Base-by-base conservation (phyloP, 176 grass and related monocot species). In the Triticum urartu region DNA sequence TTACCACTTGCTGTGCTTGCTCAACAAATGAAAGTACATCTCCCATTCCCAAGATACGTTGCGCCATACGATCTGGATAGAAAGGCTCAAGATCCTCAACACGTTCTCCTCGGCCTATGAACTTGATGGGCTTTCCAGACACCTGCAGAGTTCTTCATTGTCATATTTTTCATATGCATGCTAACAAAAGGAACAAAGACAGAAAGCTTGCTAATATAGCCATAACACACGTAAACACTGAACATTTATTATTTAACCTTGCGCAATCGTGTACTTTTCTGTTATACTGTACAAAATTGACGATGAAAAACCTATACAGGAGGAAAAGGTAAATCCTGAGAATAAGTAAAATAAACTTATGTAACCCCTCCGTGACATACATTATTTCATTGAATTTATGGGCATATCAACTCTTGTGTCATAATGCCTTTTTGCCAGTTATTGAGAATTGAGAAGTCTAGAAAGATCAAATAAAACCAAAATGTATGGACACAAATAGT, bases 1-100 rank as follows among this genome's bases (percentile, higher is more conserved):
- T 82, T 94, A 95, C 96, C 24, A 95, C 88, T 98, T 98, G 91
- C 88, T 98, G 93, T 73, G 97, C 88, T 78, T 99, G 95, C 88
- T 96, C 94, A 34, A 99, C 94, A 70, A 99, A 99, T 71, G 94
- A 96, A 88, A 99, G 97, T 73, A 96, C 94, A 89, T 99, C 97
- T 61, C 97, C 97, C 97, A 99, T 99, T 76, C 94, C 97, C 82
- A 99, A 86, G 48, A 99, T 87, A 43, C 97, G 92, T 3, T 95
- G 92, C 9, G 94, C 97, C 97, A 99, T 99, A 14, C 94, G 91
- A 74, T 99, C 92, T 60, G 97, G 97, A 84, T 96, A 99, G 90
- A 99, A 99, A 86, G 86, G 88, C 77, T 98, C 97, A 69, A 98
- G 90, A 64, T 98, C 97, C 75, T 94, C 94, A 78, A 98, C 91